A percentile compares a stretch with the other conserved stretches of the same genome.
phyloP scores from a whole-genome alignment of 2,329 filamentous ascomycete genomes.

The Exophiala xenobiotica region DNA sequence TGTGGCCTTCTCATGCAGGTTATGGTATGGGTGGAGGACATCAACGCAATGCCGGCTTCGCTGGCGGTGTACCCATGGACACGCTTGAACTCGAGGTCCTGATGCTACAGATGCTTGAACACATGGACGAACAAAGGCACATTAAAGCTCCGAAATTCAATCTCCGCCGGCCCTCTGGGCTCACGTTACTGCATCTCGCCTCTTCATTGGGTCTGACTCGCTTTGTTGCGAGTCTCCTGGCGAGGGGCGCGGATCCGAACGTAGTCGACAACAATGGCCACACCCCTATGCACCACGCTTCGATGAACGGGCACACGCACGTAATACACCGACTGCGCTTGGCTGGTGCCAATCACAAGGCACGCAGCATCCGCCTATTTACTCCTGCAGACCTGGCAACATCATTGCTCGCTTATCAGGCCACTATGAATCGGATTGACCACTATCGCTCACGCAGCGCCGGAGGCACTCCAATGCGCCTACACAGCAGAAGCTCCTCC shows the following conservation, averaged over 20 bases:
- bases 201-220: constrained; percentile 72
- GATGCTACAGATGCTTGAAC: constrained; percentile 71
- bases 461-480: constrained; percentile 54
- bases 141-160: constrained; percentile 62
- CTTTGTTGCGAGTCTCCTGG: constrained; percentile 73
- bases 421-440: constrained; percentile 61
- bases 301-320: constrained; percentile 71
- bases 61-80: constrained; percentile 42
- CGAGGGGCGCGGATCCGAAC: constrained; percentile 74
- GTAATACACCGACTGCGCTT: constrained; percentile 74
- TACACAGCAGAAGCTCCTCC: constrained; percentile 63
- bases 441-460: constrained; percentile 67
- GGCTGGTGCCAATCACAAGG: constrained; percentile 68
- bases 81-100: constrained; percentile 61
- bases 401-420: constrained; percentile 62
- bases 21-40: constrained; percentile 45
- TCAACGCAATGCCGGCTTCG: constrained; percentile 46
- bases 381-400: constrained; percentile 70
- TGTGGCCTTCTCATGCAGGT: constrained; percentile 31
- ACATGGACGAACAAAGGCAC: constrained; percentile 58
- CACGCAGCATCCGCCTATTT: constrained; percentile 68
- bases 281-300: constrained; percentile 78
- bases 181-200: constrained; percentile 78
- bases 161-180: constrained; percentile 63
- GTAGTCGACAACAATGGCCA: constrained; percentile 75